Evolutionary conservation across 768 basidiomycete genomes (phyloP).

Genomic region (Tylopilus intermedius): DNA sequence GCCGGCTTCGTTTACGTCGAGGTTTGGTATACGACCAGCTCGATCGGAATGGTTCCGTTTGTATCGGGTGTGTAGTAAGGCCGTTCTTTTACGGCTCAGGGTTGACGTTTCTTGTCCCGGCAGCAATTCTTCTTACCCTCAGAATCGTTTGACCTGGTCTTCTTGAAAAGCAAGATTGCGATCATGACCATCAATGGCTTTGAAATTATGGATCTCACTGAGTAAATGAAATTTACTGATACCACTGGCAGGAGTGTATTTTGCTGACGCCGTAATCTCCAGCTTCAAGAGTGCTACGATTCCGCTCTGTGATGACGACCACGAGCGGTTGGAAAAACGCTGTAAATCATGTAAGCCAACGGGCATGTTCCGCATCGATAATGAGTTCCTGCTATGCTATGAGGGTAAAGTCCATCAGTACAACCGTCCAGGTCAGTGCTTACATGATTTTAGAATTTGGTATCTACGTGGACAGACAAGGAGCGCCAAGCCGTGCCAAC

Average conservation of each 20-base stretch:
- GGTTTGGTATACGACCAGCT: slow-evolving; percentile 73
- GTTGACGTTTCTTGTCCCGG: not conserved
- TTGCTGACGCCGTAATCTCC: not conserved
- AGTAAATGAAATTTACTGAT: slow-evolving; percentile 47
- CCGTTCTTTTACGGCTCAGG: not conserved
- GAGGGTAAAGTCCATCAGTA: slow-evolving; percentile 51
- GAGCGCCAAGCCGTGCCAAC: slow-evolving; percentile 69
- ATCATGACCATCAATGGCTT: slow-evolving; percentile 92
- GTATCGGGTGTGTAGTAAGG: slow-evolving; percentile 53
- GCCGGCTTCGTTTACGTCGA: slow-evolving; percentile 64
- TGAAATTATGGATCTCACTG: slow-evolving; percentile 94
- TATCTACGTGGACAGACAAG: slow-evolving; percentile 86
- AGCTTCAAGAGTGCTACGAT: slow-evolving; percentile 89
- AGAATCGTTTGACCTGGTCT: slow-evolving; percentile 85
- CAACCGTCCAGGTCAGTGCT: not conserved
- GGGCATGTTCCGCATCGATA: slow-evolving; percentile 87
- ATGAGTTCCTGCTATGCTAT: slow-evolving; percentile 87
- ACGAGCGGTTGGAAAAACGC: slow-evolving; percentile 69
- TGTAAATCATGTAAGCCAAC: slow-evolving; percentile 78
- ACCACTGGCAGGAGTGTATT: not conserved
- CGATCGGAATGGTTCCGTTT: slow-evolving; percentile 93
- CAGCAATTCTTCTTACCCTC: slow-evolving; percentile 89
- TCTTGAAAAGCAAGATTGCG: slow-evolving; percentile 89
- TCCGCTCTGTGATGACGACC: slow-evolving; percentile 71
- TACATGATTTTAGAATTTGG: slow-evolving; percentile 64